Evolutionary conservation across 768 basidiomycete genomes (phyloP).

Genomic region (Trametes coccinea): DNA sequence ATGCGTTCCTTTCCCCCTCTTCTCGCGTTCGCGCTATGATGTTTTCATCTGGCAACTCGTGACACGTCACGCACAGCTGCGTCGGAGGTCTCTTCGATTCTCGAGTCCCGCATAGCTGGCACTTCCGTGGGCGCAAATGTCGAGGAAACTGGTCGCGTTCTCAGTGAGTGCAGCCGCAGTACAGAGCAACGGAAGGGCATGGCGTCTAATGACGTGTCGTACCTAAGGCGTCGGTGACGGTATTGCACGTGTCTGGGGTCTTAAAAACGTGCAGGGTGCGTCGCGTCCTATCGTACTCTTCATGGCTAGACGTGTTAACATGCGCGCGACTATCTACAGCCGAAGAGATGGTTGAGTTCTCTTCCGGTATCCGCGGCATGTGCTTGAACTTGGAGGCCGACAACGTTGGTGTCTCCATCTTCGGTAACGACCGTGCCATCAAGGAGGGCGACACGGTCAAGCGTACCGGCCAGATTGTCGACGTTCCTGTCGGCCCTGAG

Average conservation of each 20-base stretch:
- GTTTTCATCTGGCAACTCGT: slow-evolving; percentile 29
- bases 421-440: slow-evolving; percentile 97
- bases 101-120: slow-evolving; percentile 97
- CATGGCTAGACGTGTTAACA: slow-evolving; percentile 17
- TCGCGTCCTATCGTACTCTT: slow-evolving; percentile 19
- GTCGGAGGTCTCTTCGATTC: slow-evolving; percentile 98
- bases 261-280: slow-evolving; percentile 95
- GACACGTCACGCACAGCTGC: slow-evolving; percentile 66
- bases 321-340: slow-evolving; percentile 45
- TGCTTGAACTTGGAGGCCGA: slow-evolving; percentile 99
- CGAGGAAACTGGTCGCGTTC: slow-evolving; percentile 98
- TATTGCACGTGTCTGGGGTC: slow-evolving; percentile 99
- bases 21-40: slow-evolving; percentile 4
- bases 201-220: slow-evolving; percentile 25
- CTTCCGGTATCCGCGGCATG: slow-evolving; percentile 99
- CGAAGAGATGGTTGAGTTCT: slow-evolving; percentile 99
- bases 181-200: slow-evolving; percentile 23
- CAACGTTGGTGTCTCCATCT: slow-evolving; percentile 99
- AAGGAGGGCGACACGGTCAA: slow-evolving; percentile 99
- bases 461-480: slow-evolving; percentile 99
- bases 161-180: slow-evolving; percentile 64
- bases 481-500: slow-evolving; percentile 96
- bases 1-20: slow-evolving; percentile 10
- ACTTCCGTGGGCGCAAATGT: slow-evolving; percentile 89
- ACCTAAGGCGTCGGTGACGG: slow-evolving; percentile 94